These are phyloP conservation scores for Vigna reflexopilosa DNA, from an alignment of 306 rosid species.

Conservation along the genomic window DNA sequence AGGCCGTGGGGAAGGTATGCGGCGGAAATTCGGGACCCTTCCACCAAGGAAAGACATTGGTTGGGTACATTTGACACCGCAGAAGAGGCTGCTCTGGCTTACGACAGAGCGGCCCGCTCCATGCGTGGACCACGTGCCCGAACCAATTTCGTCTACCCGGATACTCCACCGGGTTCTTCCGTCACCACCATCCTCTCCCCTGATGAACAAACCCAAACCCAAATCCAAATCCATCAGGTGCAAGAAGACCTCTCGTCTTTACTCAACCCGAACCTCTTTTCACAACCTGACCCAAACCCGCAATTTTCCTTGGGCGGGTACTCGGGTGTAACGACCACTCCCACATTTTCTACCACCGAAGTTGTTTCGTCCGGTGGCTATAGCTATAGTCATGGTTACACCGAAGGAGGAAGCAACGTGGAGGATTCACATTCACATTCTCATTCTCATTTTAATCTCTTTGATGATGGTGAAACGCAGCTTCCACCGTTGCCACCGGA, in stretches of 20 bases:
- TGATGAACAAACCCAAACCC: constrained; percentile 38
- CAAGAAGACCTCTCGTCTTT: not conserved
- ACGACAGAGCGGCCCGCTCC: constrained; percentile 61
- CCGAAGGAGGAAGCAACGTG: constrained; percentile 7
- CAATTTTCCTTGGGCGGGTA: constrained; percentile 2
- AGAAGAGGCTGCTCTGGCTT: constrained; percentile 65
- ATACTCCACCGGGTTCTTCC: constrained; percentile 56
- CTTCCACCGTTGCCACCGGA: constrained; percentile 69
- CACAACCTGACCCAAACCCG: constrained; percentile 18
- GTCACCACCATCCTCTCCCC: constrained; percentile 63
- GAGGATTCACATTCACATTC: constrained; percentile 39
- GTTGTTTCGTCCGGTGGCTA: constrained; percentile 1
- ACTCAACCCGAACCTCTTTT: not conserved
- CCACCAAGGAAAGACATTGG: constrained; percentile 68
- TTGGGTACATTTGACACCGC: constrained; percentile 68
- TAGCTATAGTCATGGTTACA: constrained; percentile 13
- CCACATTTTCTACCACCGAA: not conserved
- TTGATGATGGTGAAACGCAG: constrained; percentile 35
- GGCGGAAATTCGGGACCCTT: constrained; percentile 63
- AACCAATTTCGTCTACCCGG: constrained; percentile 59
- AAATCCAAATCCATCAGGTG: constrained; percentile 15
- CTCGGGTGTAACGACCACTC: not conserved
- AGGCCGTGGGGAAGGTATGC: constrained; percentile 70
- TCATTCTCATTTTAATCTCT: constrained; percentile 28
- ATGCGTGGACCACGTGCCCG: constrained; percentile 70